phyloP scores from a whole-genome alignment of 225 moss, liverwort and hornwort species.

The Anthoceros angustus region DNA sequence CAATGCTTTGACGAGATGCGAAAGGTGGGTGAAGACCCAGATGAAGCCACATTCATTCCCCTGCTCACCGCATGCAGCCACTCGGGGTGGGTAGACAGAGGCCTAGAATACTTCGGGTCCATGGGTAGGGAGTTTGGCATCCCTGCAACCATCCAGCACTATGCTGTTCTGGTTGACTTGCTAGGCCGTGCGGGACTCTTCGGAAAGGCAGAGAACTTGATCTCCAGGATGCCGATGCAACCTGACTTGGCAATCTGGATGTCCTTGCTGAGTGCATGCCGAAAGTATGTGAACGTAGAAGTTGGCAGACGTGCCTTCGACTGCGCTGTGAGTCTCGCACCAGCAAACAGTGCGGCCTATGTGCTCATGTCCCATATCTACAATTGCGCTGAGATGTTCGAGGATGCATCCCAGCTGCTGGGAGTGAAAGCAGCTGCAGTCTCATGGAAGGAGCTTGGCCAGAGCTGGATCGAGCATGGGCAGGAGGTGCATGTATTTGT shows the following conservation, averaged over 20 bases:
- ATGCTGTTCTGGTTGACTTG: background rate
- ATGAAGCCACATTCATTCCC: background rate
- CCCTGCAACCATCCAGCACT: background rate
- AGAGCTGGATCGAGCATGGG: constrained; percentile 1
- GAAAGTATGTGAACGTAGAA: background rate
- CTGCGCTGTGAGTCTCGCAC: background rate
- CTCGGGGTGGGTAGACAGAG: background rate
- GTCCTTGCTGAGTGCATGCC: background rate
- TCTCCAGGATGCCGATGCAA: background rate
- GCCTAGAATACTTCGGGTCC: background rate
- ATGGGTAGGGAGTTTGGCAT: background rate
- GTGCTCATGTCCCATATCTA: background rate
- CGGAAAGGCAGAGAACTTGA: background rate
- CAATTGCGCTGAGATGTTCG: background rate
- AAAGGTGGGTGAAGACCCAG: background rate
- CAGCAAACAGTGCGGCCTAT: background rate
- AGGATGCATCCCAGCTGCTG: background rate
- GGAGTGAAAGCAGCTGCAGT: background rate
- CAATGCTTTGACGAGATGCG: background rate
- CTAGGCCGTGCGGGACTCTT: background rate
- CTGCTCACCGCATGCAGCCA: background rate
- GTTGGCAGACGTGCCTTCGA: background rate
- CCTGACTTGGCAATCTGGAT: background rate
- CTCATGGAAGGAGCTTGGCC: background rate
- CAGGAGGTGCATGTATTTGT: background rate